Base-by-base conservation (phyloP, 306 rosid species). In the Sicyos edulis region DNA sequence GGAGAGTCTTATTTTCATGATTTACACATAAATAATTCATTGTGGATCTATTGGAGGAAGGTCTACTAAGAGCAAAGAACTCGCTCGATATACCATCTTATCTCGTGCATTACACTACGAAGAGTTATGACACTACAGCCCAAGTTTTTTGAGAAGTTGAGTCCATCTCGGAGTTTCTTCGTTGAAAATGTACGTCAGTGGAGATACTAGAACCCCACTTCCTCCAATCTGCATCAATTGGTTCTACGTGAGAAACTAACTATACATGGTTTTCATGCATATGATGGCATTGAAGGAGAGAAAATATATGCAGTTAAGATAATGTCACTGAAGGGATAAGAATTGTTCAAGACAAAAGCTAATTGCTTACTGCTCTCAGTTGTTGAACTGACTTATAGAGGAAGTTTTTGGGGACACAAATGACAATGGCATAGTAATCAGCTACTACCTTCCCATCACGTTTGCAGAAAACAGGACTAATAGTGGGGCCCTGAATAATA, bases 91-190 rank as follows among this genome's bases (percentile, higher is more conserved):
- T 42, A 42, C 47, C 47, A 42, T 22, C 10, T 42, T 2, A 0
- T 42, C 47, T 42, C 47, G 2, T 42, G 47, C 21, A 67, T 47
- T 47, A 21, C 55, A 76, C 15, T 44, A 61, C 40, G 63, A 45
- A 69, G 42, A 51, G 13, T 49, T 49, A 47, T 32, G 63, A 37
- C 79, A 37, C 79, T 86, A 91, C 44, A 84, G 77, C 68, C 96
- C 96, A 2, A 93, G 92, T 54, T 76, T 75, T 26, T 86, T 52
- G 74, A 93, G 92, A 75, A 93, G 96, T 61, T 77, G 88, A 15
- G 78, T 82, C 96, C 97, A 93, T 82, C 96, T 91, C 19, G 99
- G 99, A 69, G 99, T 88, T 76, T 93, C 99, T 84, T 91, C 99
- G 13, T 93, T 92, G 57, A 93, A 93, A 75, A 93, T 91, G 84